These are phyloP conservation scores for Vaccinium corymbosum DNA, from an alignment of 148 eudicot genomes.

Conservation along the genomic window DNA sequence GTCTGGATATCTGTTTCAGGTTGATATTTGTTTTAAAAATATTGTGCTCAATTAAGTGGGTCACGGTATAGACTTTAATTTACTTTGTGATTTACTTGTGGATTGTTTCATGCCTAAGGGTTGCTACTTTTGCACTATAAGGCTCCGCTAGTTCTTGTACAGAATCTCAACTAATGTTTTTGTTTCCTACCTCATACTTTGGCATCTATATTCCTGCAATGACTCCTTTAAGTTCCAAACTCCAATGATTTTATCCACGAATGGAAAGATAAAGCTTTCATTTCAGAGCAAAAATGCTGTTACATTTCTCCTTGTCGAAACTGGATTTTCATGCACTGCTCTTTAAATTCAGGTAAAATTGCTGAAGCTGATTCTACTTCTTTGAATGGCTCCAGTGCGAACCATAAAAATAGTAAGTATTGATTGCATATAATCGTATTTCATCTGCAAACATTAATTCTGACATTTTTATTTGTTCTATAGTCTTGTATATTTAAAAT, in stretches of 20 bases:
- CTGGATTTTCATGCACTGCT: slow-evolving; percentile 13
- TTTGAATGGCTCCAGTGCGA: slow-evolving; percentile 41
- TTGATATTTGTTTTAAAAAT: background rate
- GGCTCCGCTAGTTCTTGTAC: background rate
- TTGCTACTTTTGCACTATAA: background rate
- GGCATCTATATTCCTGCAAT: background rate
- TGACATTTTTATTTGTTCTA: background rate
- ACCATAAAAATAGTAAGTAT: slow-evolving; percentile 49
- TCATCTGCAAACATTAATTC: background rate
- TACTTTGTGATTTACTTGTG: background rate
- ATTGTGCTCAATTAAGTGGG: background rate
- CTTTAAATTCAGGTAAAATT: slow-evolving; percentile 42
- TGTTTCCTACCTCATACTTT: background rate
- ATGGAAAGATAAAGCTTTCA: background rate
- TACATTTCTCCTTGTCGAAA: slow-evolving; percentile 5
- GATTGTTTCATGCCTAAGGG: background rate
- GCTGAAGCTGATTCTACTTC: slow-evolving; percentile 24
- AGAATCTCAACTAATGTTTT: background rate
- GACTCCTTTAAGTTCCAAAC: background rate
- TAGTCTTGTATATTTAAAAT: background rate
- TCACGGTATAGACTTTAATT: background rate
- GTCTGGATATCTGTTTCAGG: background rate
- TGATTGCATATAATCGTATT: slow-evolving; percentile 4
- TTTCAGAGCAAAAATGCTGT: background rate
- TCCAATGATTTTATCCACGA: background rate